Conservation (phyloP, 2,329 filamentous ascomycete genomes). For the Aspergillus vadensis region DNA sequence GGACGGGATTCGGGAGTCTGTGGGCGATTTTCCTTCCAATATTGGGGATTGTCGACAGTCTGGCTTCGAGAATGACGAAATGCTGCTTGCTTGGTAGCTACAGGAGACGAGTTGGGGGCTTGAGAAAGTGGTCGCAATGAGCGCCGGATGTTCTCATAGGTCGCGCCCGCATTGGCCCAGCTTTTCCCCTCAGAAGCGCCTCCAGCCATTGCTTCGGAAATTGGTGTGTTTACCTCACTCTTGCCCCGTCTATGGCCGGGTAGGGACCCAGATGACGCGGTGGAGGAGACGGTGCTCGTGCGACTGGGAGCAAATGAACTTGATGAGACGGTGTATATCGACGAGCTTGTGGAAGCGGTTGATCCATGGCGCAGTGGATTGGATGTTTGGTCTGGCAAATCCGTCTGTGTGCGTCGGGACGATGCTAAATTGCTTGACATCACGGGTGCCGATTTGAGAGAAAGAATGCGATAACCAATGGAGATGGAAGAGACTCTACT, state of each 20-base stretch:
- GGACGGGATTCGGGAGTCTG: slow-evolving; percentile 36
- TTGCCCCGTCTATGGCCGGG: slow-evolving; percentile 70
- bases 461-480: slow-evolving; percentile 34
- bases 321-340: slow-evolving; percentile 53
- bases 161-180: slow-evolving; percentile 57
- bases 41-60: slow-evolving; percentile 60
- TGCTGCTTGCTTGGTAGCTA: slow-evolving; percentile 33
- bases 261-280: slow-evolving; percentile 63
- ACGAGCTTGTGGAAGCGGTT: slow-evolving; percentile 57
- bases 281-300: slow-evolving; percentile 72
- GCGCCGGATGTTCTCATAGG: slow-evolving; percentile 72
- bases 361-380: slow-evolving; percentile 57
- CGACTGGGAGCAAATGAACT: slow-evolving; percentile 56
- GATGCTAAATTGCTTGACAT: slow-evolving; percentile 44
- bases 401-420: slow-evolving; percentile 43
- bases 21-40: slow-evolving; percentile 37
- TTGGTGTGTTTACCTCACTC: slow-evolving; percentile 68
- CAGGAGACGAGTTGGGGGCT: slow-evolving; percentile 56
- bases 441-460: slow-evolving; percentile 30
- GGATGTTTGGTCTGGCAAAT: slow-evolving; percentile 44
- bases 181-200: slow-evolving; percentile 24
- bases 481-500: slow-evolving; percentile 27
- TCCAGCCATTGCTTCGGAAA: slow-evolving; percentile 37
- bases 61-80: slow-evolving; percentile 58
- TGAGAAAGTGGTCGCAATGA: slow-evolving; percentile 75